Conservation (phyloP, 805 yeast genomes). For the Torulaspora delbrueckii region DNA sequence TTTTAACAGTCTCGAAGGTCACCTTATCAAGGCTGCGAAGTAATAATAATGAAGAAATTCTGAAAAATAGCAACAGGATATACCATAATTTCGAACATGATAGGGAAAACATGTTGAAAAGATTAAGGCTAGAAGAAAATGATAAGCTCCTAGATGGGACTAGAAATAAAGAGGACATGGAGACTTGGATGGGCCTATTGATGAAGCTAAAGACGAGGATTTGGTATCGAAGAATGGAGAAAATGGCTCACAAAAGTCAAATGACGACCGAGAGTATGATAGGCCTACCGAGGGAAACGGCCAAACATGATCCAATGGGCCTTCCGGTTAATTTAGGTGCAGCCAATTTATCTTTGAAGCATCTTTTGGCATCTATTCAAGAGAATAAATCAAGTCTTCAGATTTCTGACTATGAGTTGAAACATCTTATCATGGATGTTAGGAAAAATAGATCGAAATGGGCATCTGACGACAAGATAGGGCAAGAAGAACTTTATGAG, state of each 20-base stretch:
- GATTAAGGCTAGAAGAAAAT: slow-evolving; percentile 72
- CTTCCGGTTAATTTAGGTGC: slow-evolving; percentile 56
- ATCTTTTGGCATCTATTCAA: slow-evolving; percentile 73
- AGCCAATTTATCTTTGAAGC: slow-evolving; percentile 71
- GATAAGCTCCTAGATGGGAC: slow-evolving; percentile 55
- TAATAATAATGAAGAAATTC: slow-evolving; percentile 35
- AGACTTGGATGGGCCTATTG: slow-evolving; percentile 21
- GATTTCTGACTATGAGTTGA: slow-evolving; percentile 75
- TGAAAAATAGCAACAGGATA: slow-evolving; percentile 63
- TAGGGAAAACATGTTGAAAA: slow-evolving; percentile 64
- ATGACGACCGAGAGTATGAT: slow-evolving; percentile 5
- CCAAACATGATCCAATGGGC: slow-evolving; percentile 21
- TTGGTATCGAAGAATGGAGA: slow-evolving; percentile 12
- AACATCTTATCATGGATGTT: slow-evolving; percentile 84
- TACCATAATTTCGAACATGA: slow-evolving; percentile 77
- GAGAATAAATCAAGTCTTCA: slow-evolving; percentile 68
- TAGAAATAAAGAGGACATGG: slow-evolving; percentile 25
- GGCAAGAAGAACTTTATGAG: slow-evolving; percentile 96
- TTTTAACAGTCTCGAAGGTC: slow-evolving; percentile 35
- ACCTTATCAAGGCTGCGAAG: slow-evolving; percentile 33
- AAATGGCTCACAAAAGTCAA: slow-evolving; percentile 24
- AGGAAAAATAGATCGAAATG: slow-evolving; percentile 93
- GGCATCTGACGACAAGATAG: slow-evolving; percentile 93
- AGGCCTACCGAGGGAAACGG: slow-evolving; percentile 18
- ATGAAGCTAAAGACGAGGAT: slow-evolving; percentile 13